These are phyloP conservation scores for Candida silvicultrix DNA, from an alignment of 805 yeast species.

Conservation along the genomic window DNA sequence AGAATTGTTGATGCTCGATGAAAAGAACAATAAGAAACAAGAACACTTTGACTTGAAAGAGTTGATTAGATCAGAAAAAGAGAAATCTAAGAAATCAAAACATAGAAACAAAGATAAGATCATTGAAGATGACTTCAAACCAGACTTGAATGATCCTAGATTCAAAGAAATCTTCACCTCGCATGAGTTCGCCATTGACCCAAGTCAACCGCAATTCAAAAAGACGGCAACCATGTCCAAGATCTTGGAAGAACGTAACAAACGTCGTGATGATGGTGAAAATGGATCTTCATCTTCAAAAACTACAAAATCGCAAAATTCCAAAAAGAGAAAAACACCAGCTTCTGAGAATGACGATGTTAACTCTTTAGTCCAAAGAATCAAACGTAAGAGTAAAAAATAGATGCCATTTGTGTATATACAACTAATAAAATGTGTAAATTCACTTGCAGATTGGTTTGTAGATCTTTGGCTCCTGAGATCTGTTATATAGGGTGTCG, in stretches of 20 bases:
- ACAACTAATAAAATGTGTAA: background rate
- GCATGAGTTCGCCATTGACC: conserved; percentile 92
- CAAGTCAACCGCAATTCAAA: conserved; percentile 85
- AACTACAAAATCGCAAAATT: background rate
- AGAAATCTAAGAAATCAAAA: conserved; percentile 41
- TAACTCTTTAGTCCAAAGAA: conserved; percentile 39
- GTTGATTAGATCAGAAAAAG: conserved; percentile 66
- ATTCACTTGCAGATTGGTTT: too few species aligned
- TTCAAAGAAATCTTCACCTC: conserved; percentile 78
- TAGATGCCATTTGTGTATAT: background rate
- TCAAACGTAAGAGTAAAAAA: conserved; percentile 36
- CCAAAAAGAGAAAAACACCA: conserved; percentile 1
- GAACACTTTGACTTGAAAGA: conserved; percentile 81
- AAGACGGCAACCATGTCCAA: conserved; percentile 82
- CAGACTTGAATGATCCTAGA: conserved; percentile 79
- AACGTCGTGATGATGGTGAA: conserved; percentile 31
- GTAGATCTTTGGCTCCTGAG: background rate
- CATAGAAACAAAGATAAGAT: conserved; percentile 41
- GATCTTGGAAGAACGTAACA: conserved; percentile 68
- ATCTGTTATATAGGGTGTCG: background rate
- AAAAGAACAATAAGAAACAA: conserved; percentile 27
- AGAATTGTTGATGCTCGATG: conserved; percentile 60
- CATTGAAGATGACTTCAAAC: conserved; percentile 50
- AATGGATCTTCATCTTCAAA: conserved; percentile 2
- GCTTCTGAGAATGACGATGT: conserved; percentile 11